A percentile compares a stretch with the other conserved stretches of the same genome.
phyloP scores from a whole-genome alignment of 768 basidiomycete genomes.

The Rhizopogon salebrosus region DNA sequence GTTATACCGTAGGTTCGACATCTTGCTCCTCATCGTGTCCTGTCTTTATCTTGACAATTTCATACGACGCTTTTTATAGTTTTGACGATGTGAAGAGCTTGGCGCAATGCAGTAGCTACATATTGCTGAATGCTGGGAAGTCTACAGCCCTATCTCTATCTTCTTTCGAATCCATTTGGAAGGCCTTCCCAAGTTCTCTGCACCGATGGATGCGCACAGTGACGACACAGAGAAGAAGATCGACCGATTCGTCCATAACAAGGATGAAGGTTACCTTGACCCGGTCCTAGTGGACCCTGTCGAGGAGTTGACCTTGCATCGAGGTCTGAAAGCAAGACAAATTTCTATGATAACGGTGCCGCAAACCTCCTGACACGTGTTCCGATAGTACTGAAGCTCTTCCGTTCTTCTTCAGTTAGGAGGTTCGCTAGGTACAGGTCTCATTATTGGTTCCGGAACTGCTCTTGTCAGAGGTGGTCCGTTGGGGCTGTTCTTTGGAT shows the following conservation, averaged over 20 bases:
- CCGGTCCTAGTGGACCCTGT: constrained; percentile 29
- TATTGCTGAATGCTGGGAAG: background rate
- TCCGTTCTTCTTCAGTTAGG: constrained; percentile 29
- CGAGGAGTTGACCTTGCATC: constrained; percentile 35
- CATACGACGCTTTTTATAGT: background rate
- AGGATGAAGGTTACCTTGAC: background rate
- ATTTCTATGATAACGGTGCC: constrained; percentile 52
- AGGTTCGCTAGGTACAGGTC: constrained; percentile 48
- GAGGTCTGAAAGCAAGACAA: constrained; percentile 46
- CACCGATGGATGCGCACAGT: background rate
- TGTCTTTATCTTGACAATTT: background rate
- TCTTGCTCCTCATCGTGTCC: background rate
- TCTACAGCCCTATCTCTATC: background rate
- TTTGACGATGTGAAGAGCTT: background rate
- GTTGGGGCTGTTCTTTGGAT: constrained; percentile 37
- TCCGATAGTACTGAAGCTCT: background rate
- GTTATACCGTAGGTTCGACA: background rate
- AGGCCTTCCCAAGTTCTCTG: background rate
- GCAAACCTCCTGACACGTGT: background rate
- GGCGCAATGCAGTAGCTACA: background rate
- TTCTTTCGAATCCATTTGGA: background rate
- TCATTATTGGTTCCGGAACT: constrained; percentile 56
- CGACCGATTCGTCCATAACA: background rate
- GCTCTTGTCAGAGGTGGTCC: constrained; percentile 53
- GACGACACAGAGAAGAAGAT: background rate